Percentiles rank a stretch among this genome's conserved stretches.
Conservation (phyloP, 768 basidiomycete species). For the Boletellus emodensis region DNA sequence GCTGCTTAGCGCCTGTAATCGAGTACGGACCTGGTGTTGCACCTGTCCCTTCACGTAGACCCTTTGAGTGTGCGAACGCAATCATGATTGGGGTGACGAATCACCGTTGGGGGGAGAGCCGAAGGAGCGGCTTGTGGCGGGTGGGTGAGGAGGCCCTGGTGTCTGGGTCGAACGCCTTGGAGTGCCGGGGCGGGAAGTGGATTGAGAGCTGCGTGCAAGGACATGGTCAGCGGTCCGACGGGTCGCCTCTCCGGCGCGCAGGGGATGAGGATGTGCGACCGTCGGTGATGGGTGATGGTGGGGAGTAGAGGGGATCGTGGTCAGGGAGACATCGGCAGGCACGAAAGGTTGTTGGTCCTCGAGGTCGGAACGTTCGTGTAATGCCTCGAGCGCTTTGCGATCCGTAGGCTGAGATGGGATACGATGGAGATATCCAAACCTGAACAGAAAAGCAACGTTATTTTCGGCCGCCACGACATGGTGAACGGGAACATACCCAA, state of each 20-base stretch:
- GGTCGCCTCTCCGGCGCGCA: slow-evolving; percentile 16
- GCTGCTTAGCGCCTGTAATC: slow-evolving; percentile 17
- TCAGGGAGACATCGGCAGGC: slow-evolving; percentile 52
- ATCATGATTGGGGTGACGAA: slow-evolving; percentile 40
- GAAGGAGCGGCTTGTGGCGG: slow-evolving; percentile 31
- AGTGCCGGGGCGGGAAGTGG: slow-evolving; percentile 25
- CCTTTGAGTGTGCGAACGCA: slow-evolving; percentile 35
- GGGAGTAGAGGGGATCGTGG: neutral
- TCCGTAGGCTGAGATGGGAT: slow-evolving; percentile 77
- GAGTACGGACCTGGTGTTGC: slow-evolving; percentile 19
- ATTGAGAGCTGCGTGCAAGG: slow-evolving; percentile 14
- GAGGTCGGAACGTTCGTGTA: slow-evolving; percentile 48
- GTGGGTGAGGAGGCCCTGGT: slow-evolving; percentile 30
- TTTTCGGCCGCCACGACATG: neutral
- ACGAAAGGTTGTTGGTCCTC: slow-evolving; percentile 69
- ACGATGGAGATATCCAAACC: slow-evolving; percentile 88
- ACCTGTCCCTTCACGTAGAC: slow-evolving; percentile 33
- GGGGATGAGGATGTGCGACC: slow-evolving; percentile 31
- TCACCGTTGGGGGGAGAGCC: slow-evolving; percentile 47
- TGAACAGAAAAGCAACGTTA: slow-evolving; percentile 27
- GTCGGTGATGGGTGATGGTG: slow-evolving; percentile 11
- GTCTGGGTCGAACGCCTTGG: slow-evolving; percentile 26
- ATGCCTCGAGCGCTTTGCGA: slow-evolving; percentile 52
- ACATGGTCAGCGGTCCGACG: slow-evolving; percentile 14
- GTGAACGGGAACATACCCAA: slow-evolving; percentile 59